Conservation (phyloP, 176 grass and related monocot species). For the Oryza coarctata region DNA sequence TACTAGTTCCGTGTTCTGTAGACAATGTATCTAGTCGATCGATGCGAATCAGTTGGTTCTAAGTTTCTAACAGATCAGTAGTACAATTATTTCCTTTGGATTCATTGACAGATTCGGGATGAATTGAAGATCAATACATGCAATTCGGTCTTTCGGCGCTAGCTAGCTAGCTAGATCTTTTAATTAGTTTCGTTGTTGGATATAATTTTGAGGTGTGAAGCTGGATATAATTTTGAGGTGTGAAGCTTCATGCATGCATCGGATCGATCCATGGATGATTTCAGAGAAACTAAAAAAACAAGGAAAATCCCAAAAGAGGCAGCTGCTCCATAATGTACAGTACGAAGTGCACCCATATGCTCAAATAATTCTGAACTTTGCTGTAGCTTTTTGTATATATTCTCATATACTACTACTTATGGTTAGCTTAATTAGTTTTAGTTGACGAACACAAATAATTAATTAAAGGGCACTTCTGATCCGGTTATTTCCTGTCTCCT, state of each 20-base stretch:
- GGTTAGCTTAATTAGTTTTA: background rate
- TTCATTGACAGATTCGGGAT: background rate
- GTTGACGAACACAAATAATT: background rate
- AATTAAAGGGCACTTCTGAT: background rate
- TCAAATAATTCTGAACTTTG: background rate
- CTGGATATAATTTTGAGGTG: background rate
- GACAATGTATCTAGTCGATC: background rate
- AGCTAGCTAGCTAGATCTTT: background rate
- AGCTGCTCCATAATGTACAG: background rate
- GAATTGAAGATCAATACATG: background rate
- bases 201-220: background rate
- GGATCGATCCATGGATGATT: background rate
- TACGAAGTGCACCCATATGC: background rate
- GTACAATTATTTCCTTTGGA: background rate
- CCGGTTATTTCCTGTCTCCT: background rate
- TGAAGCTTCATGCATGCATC: background rate
- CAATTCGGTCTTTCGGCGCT: background rate
- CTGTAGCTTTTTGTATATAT: background rate
- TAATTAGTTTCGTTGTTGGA: background rate
- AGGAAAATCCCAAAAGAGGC: constrained; percentile 6
- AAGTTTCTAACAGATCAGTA: background rate
- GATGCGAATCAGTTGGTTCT: background rate
- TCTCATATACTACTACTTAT: background rate
- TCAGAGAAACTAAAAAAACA: background rate
- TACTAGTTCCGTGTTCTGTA: background rate